Conservation (phyloP, 1,284 basidiomycete genomes). For the Baeospora myosura region DNA sequence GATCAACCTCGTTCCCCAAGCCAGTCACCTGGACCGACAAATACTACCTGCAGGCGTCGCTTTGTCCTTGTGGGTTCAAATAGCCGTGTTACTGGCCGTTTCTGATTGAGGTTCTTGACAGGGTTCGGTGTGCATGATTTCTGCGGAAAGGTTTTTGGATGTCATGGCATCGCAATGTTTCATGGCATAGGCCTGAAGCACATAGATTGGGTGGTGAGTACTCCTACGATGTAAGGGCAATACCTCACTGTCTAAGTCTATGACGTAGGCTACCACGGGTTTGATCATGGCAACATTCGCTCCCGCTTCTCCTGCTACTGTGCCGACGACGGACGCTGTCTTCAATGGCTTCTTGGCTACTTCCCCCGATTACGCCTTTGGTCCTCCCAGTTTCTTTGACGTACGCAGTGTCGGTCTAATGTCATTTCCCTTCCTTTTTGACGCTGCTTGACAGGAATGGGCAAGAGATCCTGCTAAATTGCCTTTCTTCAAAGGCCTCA, state of each 20-base stretch:
- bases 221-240: background rate
- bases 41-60: slow-evolving; percentile 1
- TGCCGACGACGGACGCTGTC: slow-evolving; percentile 20
- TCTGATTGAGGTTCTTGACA: background rate
- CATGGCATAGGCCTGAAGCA: slow-evolving; percentile 11
- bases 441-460: background rate
- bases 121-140: background rate
- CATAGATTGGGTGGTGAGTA: slow-evolving; percentile 10
- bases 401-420: slow-evolving; percentile 10
- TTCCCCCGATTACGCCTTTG: slow-evolving; percentile 16
- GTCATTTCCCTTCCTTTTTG: too few relatives aligned
- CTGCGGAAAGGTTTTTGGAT: background rate
- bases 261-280: slow-evolving; percentile 17
- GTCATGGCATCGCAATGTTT: slow-evolving; percentile 13
- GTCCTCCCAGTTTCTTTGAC: slow-evolving; percentile 23
- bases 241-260: slow-evolving; percentile 6
- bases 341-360: slow-evolving; percentile 15
- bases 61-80: background rate
- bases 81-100: background rate
- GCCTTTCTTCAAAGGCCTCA: background rate
- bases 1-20: slow-evolving; percentile 15
- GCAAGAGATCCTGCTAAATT: background rate
- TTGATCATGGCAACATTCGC: slow-evolving; percentile 18
- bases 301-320: slow-evolving; percentile 15
- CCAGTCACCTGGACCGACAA: slow-evolving; percentile 11